Percentiles rank a stretch among this genome's conserved stretches.
Conservation (phyloP, 176 grass and related monocot species). For the Oryza officinalis region DNA sequence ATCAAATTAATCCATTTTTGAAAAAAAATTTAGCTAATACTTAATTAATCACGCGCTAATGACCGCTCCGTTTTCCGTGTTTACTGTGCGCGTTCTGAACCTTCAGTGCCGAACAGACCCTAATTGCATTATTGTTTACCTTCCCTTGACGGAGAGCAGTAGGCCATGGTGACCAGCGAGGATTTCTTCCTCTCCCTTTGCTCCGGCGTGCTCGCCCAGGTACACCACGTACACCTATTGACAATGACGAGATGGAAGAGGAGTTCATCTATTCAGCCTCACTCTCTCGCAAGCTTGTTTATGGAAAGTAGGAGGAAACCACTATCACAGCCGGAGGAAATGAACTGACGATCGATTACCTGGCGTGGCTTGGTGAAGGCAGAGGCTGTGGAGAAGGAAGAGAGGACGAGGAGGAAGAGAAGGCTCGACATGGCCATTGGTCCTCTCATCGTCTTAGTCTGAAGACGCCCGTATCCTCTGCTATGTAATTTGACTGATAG, state of each 20-base stretch:
- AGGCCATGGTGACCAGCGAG: conserved; percentile 64
- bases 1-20: too few relatives aligned
- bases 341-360: conserved; percentile 36
- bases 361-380: conserved; percentile 47
- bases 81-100: too few relatives aligned
- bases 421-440: conserved; percentile 12
- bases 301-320: neutral
- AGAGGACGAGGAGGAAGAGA: conserved; percentile 37
- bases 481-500: neutral
- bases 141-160: conserved; percentile 72
- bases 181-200: conserved; percentile 48
- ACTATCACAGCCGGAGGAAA: neutral
- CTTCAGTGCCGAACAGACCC: too few relatives aligned
- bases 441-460: conserved; percentile 21
- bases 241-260: neutral
- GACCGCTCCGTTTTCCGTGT: too few relatives aligned
- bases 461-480: neutral
- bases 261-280: neutral
- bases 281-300: neutral
- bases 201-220: conserved; percentile 58
- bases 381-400: conserved; percentile 31
- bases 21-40: too few relatives aligned
- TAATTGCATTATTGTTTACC: conserved; percentile 31
- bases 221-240: conserved; percentile 80
- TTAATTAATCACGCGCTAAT: too few relatives aligned